phyloP scores from a whole-genome alignment of 257 asterid genomes.

The Solanum gandarillasii region DNA sequence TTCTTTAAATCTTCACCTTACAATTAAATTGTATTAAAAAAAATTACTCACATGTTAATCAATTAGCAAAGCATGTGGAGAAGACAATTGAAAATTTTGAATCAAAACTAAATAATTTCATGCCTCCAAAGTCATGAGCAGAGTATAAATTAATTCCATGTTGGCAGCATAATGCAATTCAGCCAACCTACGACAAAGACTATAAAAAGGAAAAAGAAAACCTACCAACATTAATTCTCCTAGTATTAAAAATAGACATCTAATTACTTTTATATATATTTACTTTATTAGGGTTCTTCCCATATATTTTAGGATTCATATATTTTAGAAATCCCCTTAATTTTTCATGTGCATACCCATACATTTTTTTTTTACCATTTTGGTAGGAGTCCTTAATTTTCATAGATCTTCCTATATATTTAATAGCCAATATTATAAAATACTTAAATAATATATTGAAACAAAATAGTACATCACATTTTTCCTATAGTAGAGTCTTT shows the following conservation, averaged over 20 bases:
- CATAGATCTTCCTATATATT: not conserved
- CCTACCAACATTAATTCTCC: not conserved
- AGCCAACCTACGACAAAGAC: not conserved
- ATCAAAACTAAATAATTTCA: not conserved
- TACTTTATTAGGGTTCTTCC: too few species aligned
- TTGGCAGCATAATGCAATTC: not conserved
- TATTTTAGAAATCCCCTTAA: too few species aligned
- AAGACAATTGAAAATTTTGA: not conserved
- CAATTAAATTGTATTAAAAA: not conserved
- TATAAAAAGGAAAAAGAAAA: not conserved
- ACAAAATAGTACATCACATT: not conserved
- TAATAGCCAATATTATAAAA: too few species aligned
- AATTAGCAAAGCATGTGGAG: not conserved
- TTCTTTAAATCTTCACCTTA: not conserved
- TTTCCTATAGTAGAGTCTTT: not conserved
- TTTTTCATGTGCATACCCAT: not conserved
- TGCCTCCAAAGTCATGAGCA: not conserved
- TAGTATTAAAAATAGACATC: not conserved
- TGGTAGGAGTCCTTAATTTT: not conserved
- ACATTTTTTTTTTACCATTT: not conserved
- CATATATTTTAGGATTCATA: too few species aligned
- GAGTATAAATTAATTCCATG: not conserved
- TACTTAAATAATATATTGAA: too few species aligned
- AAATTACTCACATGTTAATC: not conserved
- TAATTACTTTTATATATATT: too few species aligned